Evolutionary conservation across 2,329 filamentous ascomycete genomes (phyloP), one percentile per base, ranked within the genome.

Genomic region (Periconia macrospinosa): DNA sequence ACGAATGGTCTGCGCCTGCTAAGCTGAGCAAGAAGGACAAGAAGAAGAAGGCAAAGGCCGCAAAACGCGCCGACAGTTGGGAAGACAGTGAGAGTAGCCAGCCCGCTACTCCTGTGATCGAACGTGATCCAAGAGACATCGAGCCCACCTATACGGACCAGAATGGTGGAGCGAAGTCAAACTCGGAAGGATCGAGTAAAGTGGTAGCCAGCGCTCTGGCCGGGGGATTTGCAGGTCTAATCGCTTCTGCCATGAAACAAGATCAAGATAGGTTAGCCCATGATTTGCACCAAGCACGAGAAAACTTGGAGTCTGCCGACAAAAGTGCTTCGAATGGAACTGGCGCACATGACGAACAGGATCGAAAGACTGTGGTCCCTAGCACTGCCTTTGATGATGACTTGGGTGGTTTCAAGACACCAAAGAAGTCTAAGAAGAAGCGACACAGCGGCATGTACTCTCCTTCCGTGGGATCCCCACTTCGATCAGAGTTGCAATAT

Each of bases 401-500:
- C 1, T 53, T 69, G 3, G 53, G 56, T 14, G 70, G 73, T 30
- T 56, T 55, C 56, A 73, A 78, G 58, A 76, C 72, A 23, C 73
- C 72, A 50, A 80, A 79, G 53, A 37, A 37, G 33, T 14, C 33
- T n/a, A 59, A 78, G 66, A 68, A 80, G 72, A 80, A 78, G 63
- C 71, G 78, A 35, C 70, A 73, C 45, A 78, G 75, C 50, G 68
- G 71, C 47, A 70, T 65, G 30, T 78, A 74, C 55, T 75, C 75
- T 33, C 73, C 75, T 20, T 69, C 70, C 17, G 68, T 76, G 10
- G 74, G 74, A 52, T 79, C 76, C 23, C 77, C 77, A 6, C 65
- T 79, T 33, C 65, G 77, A 27, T 70, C 75, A n/a, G 77, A 79
- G 53, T 68, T 78, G 49, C 72, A 74, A 23, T 73, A 74, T 49